Conservation (phyloP, 2,329 filamentous ascomycete genomes). For the Fusarium stilboides region DNA sequence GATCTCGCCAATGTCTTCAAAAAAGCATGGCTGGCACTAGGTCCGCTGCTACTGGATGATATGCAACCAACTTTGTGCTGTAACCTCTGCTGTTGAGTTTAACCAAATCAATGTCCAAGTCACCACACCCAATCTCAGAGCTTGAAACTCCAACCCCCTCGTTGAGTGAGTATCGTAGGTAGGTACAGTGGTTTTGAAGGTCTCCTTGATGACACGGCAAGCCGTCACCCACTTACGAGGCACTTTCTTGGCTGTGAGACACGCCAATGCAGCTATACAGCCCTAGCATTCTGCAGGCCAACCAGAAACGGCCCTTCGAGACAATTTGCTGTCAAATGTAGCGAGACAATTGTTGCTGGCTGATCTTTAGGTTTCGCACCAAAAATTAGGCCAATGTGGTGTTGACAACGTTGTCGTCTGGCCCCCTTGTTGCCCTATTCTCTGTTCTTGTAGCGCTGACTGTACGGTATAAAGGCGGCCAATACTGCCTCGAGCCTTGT, state of each 20-base stretch:
- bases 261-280: conserved; percentile 30
- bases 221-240: conserved; percentile 18
- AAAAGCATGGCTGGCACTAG: conserved; percentile 14
- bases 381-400: conserved; percentile 12
- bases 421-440: neutral
- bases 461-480: neutral
- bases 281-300: conserved; percentile 9
- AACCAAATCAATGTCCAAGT: conserved; percentile 21
- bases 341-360: conserved; percentile 11
- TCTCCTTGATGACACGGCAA: conserved; percentile 8
- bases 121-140: conserved; percentile 32
- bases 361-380: conserved; percentile 13
- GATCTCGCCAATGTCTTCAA: conserved; percentile 20
- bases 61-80: conserved; percentile 18
- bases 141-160: conserved; percentile 36
- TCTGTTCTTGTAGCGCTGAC: neutral
- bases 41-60: conserved; percentile 3
- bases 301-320: conserved; percentile 11
- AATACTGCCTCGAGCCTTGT: neutral
- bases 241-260: conserved; percentile 33
- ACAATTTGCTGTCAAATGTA: conserved; percentile 28
- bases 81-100: conserved; percentile 18
- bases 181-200: conserved; percentile 3
- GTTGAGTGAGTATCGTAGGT: neutral
- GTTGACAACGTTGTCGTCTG: conserved; percentile 13